Conservation (phyloP, 2,329 filamentous ascomycete species). For the Cercospora nicotianae region DNA sequence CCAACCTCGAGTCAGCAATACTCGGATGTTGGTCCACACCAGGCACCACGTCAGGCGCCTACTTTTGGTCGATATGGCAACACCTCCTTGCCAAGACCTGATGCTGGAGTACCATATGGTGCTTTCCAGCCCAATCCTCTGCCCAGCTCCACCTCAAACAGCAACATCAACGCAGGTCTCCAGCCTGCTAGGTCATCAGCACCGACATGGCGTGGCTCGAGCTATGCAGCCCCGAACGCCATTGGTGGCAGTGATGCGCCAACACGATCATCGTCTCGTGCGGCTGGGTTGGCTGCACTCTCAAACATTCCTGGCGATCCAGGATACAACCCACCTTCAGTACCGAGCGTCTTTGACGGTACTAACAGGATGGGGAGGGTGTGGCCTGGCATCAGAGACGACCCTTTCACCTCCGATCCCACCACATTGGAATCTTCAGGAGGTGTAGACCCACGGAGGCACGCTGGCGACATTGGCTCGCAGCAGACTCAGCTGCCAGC, state of each 20-base stretch:
- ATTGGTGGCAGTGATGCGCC: background rate
- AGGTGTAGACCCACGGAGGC: no score
- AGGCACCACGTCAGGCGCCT: background rate
- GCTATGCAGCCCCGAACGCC: background rate
- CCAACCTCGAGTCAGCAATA: background rate
- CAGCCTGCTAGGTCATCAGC: background rate
- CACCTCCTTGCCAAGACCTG: background rate
- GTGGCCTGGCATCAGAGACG: background rate
- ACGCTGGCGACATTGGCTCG: no score
- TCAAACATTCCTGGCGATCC: background rate
- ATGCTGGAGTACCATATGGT: background rate
- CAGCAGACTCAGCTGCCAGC: no score
- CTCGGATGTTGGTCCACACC: background rate
- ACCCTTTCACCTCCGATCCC: background rate
- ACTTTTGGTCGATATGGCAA: background rate
- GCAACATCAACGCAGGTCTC: background rate
- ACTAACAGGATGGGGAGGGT: no score
- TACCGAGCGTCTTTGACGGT: background rate
- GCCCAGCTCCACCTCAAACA: background rate
- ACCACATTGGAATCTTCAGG: no score
- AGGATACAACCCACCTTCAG: background rate
- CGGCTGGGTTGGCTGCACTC: background rate
- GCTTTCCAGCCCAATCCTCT: background rate
- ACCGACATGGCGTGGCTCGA: background rate
- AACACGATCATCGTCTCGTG: background rate